Evolutionary conservation across 495 filamentous ascomycete genomes (phyloP).

Genomic region (Penicillium odoratum): DNA sequence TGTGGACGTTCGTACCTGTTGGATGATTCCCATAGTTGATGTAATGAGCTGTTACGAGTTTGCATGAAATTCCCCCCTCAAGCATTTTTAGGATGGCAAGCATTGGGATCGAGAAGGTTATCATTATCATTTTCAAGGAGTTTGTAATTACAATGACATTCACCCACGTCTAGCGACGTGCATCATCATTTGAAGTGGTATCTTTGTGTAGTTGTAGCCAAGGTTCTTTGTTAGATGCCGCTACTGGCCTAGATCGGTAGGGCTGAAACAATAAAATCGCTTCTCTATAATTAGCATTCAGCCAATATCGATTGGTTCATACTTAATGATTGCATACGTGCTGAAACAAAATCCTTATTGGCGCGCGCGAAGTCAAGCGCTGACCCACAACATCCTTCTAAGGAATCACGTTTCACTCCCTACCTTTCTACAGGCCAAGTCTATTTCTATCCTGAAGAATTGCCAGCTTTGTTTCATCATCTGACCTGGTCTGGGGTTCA

Average conservation of each 20-base stretch:
- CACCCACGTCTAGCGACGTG: conserved; percentile 22
- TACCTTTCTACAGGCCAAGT: conserved; percentile 1
- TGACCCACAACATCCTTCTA: conserved; percentile 1
- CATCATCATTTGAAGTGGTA: conserved; percentile 13
- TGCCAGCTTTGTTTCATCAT: conserved; percentile 20
- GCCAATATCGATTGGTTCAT: conserved; percentile 19
- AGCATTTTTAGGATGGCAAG: conserved; percentile 18
- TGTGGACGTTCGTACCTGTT: neutral
- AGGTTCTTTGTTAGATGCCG: conserved; percentile 2
- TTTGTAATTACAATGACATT: conserved; percentile 26
- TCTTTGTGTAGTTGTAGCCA: neutral
- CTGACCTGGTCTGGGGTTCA: neutral
- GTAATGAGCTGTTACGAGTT: conserved; percentile 17
- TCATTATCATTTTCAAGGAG: conserved; percentile 7
- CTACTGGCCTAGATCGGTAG: neutral
- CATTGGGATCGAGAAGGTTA: conserved; percentile 19
- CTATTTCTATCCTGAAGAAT: conserved; percentile 11
- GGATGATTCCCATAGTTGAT: conserved; percentile 11
- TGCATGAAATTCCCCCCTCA: conserved; percentile 35
- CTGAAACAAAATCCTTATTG: conserved; percentile 20
- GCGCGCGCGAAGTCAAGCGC: conserved; percentile 30
- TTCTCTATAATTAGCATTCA: neutral
- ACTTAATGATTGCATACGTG: neutral
- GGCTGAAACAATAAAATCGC: neutral
- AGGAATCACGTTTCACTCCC: neutral